These are phyloP conservation scores for Aspergillus udagawae DNA, from an alignment of 2,329 filamentous ascomycete genomes.

Conservation along the genomic window DNA sequence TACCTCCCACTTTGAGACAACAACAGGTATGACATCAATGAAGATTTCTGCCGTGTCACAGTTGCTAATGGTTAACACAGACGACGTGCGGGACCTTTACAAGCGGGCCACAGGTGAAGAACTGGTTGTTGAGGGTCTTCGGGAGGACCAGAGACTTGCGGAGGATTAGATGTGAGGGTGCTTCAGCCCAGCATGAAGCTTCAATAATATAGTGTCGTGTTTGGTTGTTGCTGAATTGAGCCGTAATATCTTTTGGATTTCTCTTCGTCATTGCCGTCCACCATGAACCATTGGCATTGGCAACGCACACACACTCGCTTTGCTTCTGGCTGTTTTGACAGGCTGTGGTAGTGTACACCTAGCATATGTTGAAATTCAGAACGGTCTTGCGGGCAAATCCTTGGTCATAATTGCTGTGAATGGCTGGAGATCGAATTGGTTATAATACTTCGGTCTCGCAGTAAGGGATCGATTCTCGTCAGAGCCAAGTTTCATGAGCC, in stretches of 20 bases:
- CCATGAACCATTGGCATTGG: slow-evolving; percentile 3
- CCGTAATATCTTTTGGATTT: slow-evolving; percentile 25
- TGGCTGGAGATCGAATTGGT: background rate
- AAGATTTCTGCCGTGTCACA: background rate
- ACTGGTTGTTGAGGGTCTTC: slow-evolving; percentile 79
- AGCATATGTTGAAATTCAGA: background rate
- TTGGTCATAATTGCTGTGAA: background rate
- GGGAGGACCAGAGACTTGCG: slow-evolving; percentile 58
- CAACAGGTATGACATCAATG: slow-evolving; percentile 50
- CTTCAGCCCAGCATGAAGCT: slow-evolving; percentile 6
- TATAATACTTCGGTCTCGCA: background rate
- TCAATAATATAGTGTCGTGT: slow-evolving; percentile 24
- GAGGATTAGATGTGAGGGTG: slow-evolving; percentile 29
- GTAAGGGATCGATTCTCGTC: background rate
- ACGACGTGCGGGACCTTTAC: slow-evolving; percentile 95
- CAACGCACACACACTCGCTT: slow-evolving; percentile 5
- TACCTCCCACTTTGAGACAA: slow-evolving; percentile 95
- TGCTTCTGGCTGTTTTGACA: slow-evolving; percentile 9
- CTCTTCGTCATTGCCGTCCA: slow-evolving; percentile 13
- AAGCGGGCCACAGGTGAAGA: slow-evolving; percentile 76
- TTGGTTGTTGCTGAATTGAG: slow-evolving; percentile 24
- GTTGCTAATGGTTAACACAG: slow-evolving; percentile 43
- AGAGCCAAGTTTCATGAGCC: background rate
- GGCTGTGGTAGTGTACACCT: background rate
- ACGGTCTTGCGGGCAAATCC: background rate